Base-by-base conservation (phyloP, 305 asterid species). In the Solanum hybrid region DNA sequence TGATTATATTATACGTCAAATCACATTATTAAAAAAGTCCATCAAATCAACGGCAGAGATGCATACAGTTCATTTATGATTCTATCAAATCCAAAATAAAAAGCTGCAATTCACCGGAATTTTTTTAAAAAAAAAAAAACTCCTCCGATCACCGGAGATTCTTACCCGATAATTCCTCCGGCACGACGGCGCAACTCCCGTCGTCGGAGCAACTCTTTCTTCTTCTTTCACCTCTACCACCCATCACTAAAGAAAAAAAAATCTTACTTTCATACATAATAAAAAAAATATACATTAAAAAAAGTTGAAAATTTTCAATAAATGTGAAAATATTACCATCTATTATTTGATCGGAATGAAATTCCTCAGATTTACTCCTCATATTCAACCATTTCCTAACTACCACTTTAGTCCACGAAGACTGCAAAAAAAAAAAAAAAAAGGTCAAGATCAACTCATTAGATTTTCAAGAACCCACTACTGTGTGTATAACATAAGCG, bases 191-290 rank as follows among this genome's bases (percentile, higher is more conserved):
- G 91, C 93, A 90, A 75, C 51, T 51, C 12, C 97, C 94, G 7
- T 94, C 97, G 56, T 95, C 98, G 0, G 98, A 94, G 84, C 95
- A 92, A 91, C 98, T 95, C 91, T 94, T 96, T 69, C 97, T 93
- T 89, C 97, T 89, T 66, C 90, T 92, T 72, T 91, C 94, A 6
- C 71, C 36, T 35, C 92, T 91, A 80, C 93, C 91, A 86, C 92
- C 91, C 69, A 80, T 84, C 51, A 81, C 66, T 64, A 69, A 19
- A 69, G 3, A 13, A 40, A 34, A 6, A 66, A 26, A 77, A 56
- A 11, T 8, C 11, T 60, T 66, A 69, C 36, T 17, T 37, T 2
- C 71, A 51, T 31, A 12, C 6, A 40, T 3, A 7, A 38, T 6
- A 56, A 6, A 56, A 38, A 56, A 6, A 56, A 35, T 81, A n/a